Conservation (phyloP, 176 grass and related monocot species). For the Cenchrus fungigraminus region DNA sequence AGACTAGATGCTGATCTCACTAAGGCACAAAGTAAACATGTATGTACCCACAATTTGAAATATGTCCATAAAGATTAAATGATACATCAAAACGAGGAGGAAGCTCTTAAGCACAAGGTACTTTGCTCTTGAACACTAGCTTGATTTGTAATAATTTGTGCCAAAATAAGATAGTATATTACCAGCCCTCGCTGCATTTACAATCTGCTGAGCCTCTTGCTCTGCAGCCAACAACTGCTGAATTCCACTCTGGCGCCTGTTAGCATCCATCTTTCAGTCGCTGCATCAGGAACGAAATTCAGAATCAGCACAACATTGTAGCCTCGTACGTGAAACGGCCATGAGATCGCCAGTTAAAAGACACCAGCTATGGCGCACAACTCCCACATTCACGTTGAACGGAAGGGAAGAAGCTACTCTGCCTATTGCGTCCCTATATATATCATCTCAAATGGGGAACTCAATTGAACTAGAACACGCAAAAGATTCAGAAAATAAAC, state of each 20-base stretch:
- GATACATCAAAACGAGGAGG: not conserved
- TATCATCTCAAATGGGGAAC: not conserved
- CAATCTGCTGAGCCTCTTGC: constrained; percentile 90
- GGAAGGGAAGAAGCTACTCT: not conserved
- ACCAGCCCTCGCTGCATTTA: constrained; percentile 77
- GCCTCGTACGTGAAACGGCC: not conserved
- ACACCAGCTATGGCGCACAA: not conserved
- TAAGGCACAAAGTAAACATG: not conserved
- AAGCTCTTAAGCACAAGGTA: not conserved
- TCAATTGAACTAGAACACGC: not conserved
- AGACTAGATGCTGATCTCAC: not conserved
- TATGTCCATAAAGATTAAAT: not conserved
- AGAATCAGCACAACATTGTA: not conserved
- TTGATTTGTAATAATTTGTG: not conserved
- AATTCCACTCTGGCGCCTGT: constrained; percentile 79
- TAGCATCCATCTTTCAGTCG: constrained; percentile 64
- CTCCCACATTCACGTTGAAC: not conserved
- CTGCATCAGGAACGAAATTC: not conserved
- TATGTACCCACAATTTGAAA: not conserved
- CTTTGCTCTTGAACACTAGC: not conserved
- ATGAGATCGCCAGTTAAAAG: not conserved
- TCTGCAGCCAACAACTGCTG: constrained; percentile 92
- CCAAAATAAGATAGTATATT: constrained; percentile 15
- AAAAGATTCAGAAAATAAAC: not conserved
- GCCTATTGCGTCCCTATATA: not conserved